Evolutionary conservation across 2,329 filamentous ascomycete genomes (phyloP), one percentile per base, ranked within the genome.

Genomic region (Lachnellula suecica): DNA sequence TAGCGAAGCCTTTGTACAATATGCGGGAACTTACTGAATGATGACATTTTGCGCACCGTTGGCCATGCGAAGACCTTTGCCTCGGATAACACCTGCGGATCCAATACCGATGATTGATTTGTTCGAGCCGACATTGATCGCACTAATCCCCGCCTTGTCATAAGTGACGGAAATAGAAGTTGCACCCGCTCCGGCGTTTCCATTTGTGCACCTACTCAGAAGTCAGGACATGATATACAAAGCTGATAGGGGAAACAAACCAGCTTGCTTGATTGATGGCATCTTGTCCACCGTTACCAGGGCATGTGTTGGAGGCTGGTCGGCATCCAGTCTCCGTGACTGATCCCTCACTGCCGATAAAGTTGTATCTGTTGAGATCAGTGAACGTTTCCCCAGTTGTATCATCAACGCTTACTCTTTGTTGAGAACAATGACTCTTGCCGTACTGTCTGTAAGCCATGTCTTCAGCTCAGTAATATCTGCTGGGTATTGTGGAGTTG

Each of bases 401-500:
- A 13, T 8, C 9, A 35, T 8, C 13, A 17, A 35, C 13, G 52
- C 51, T 50, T 27, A 58, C 43, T 73, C 74, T 63, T 81, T 79
- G 64, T 76, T 74, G 25, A 87, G 71, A 51, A 85, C 73, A 60
- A 87, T 85, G 53, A 79, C 76, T 19, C 81, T 78, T 10, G 83
- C 61, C 13, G 71, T 65, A 49, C 68, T 69, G 66, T 84, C 81
- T 8, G 73, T 72, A 4, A 87, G 76, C 70, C 84, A 86, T 35
- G 71, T 75, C 66, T 79, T 77, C 46, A 86, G 76, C 74, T 87
- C 73, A 20, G 70, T 72, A 34, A 70, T 81, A 46, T 72, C 78
- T 20, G 67, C 70, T 5, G 82, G 82, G 59, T 80, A 79, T 9
- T 78, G 78, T 22, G 78, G 68, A 5, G 72, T 70, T 20, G 79